Conservation (phyloP, 1,139 yeast genomes). For the Saccharomycopsis crataegensis region DNA sequence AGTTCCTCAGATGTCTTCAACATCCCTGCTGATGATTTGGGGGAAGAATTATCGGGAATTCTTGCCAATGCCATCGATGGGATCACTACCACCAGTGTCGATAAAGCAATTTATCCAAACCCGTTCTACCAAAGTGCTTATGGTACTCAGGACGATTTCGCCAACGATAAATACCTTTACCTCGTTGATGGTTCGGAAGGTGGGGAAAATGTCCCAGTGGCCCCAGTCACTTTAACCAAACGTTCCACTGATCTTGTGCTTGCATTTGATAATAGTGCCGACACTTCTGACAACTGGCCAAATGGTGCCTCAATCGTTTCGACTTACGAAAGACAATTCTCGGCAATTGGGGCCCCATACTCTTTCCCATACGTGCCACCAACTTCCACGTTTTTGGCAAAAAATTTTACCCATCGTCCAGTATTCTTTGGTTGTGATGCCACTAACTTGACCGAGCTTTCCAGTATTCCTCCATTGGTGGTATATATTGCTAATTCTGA, state of each 20-base stretch:
- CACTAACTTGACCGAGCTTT: constrained; percentile 47
- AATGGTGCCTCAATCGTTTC: constrained; percentile 51
- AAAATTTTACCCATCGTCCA: constrained; percentile 34
- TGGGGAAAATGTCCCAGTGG: constrained; percentile 55
- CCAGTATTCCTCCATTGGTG: constrained; percentile 38
- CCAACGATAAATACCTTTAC: constrained; percentile 13
- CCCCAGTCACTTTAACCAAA: constrained; percentile 52
- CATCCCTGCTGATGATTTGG: constrained; percentile 20
- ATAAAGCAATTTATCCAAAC: constrained; percentile 48
- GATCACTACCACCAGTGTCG: constrained; percentile 1
- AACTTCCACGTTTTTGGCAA: constrained; percentile 27
- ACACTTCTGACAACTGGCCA: constrained; percentile 54
- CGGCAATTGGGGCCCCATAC: constrained; percentile 31
- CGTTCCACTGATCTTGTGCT: constrained; percentile 58
- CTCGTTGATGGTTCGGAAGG: constrained; percentile 75
- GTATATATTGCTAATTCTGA: constrained; percentile 50
- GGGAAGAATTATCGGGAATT: background rate
- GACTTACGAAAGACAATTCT: constrained; percentile 45
- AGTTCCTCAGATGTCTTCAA: constrained; percentile 62
- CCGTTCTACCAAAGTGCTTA: constrained; percentile 53
- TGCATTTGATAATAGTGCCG: constrained; percentile 68
- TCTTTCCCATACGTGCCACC: constrained; percentile 38
- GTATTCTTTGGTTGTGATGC: constrained; percentile 48
- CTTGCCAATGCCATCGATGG: background rate
- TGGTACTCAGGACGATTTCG: background rate